Conservation (phyloP, 768 basidiomycete genomes). For the Collybiopsis luxurians region DNA sequence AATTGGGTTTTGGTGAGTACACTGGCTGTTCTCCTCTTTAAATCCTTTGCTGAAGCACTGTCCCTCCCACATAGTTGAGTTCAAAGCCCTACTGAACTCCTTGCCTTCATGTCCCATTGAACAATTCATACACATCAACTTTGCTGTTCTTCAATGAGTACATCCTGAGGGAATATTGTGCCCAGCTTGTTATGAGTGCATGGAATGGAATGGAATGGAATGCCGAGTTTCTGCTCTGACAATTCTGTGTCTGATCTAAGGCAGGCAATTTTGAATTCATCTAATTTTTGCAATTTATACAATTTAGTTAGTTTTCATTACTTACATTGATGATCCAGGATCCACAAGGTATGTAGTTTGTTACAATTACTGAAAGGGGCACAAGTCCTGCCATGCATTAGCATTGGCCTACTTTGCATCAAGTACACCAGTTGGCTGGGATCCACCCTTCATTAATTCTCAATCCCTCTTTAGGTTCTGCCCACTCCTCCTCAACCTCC, state of each 20-base stretch:
- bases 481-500: neutral
- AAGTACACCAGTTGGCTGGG: neutral
- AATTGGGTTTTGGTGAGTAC: conserved; percentile 86
- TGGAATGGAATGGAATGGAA: too few relatives aligned
- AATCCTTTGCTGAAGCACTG: neutral
- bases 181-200: too few relatives aligned
- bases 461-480: neutral
- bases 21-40: neutral
- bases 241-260: too few relatives aligned
- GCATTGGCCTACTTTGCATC: too few relatives aligned
- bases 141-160: conserved; percentile 92
- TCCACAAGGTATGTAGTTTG: too few relatives aligned
- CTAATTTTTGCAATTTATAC: too few relatives aligned
- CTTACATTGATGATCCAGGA: too few relatives aligned
- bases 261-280: too few relatives aligned
- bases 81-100: conserved; percentile 57
- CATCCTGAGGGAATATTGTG: conserved; percentile 84
- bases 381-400: too few relatives aligned
- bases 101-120: neutral
- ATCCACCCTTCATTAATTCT: neutral
- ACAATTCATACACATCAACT: conserved; percentile 68
- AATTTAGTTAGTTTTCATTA: too few relatives aligned
- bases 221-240: too few relatives aligned
- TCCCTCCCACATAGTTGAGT: conserved; percentile 62
- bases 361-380: too few relatives aligned